Base-by-base conservation (phyloP, 805 yeast species). In the Diddensiella transvaalensis region DNA sequence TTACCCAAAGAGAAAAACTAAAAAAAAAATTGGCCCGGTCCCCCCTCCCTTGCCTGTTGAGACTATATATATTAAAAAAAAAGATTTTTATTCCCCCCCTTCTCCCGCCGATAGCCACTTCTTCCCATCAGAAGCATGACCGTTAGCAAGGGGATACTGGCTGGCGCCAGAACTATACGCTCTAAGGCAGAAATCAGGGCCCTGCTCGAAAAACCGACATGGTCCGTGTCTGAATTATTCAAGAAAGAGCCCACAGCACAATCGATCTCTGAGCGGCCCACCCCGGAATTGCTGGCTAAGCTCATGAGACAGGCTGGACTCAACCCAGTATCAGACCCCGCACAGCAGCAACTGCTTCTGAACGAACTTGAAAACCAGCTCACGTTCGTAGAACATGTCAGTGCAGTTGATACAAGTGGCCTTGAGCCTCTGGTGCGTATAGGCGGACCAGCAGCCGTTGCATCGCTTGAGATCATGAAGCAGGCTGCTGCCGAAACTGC, bases 371-470 rank as follows among this genome's bases (percentile, higher is more conserved):
- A 55, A 15, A 63, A 61, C 40, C 74, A 70, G 57, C 58, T 70
- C 24, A 59, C 55, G 22, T 70, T 70, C 49, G 68, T 70, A 2
- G 69, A 69, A 50, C 66, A 62, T n/a, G 60, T 70, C 17, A 53
- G 60, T n/a, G 60, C 57, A 10, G 64, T 66, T 5, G 60, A 67
- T 29, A 65, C 72, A 2, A 49, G 47, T 2, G 64, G 62, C 2
- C 48, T 64, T 8, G 60, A 57, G 46, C 74, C 73, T 6, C 51
- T 69, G 19, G 59, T 59, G 4, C 53, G 68, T 2, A 53, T 65
- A 18, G 58, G 60, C 17, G 55, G 58, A 1, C 38, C 42, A 4
- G 50, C 54, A 21, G 50, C 44, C 8, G 35, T 46, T 2, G 44
- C 36, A 21, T 30, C 48, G 2, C 48, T 44, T 22, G 50, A 55